These are phyloP conservation scores for Trichoderma oligosporum DNA, from an alignment of 2,329 filamentous ascomycete species.

Conservation along the genomic window DNA sequence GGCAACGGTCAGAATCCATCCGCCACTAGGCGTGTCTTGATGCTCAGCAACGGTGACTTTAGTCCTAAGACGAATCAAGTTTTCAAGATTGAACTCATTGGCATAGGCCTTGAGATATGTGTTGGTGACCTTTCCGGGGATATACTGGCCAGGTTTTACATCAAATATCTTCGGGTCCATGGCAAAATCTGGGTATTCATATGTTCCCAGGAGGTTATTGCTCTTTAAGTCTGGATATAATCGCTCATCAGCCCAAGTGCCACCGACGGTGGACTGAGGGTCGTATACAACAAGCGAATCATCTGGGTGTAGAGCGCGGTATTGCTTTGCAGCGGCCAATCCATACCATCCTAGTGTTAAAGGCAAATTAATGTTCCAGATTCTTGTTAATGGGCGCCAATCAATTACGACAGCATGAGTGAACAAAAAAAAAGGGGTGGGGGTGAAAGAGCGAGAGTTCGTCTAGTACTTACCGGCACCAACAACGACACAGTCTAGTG, in stretches of 20 bases:
- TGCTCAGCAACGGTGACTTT: conserved; percentile 44
- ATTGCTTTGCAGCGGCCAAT: conserved; percentile 58
- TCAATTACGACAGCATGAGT: not conserved
- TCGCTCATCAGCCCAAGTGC: conserved; percentile 65
- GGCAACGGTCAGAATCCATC: conserved; percentile 41
- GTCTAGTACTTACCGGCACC: conserved; percentile 50
- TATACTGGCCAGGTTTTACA: conserved; percentile 44
- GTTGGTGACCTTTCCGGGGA: conserved; percentile 46
- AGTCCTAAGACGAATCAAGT: conserved; percentile 39
- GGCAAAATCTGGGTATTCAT: conserved; percentile 70
- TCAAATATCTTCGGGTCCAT: conserved; percentile 56
- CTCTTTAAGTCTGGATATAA: conserved; percentile 66
- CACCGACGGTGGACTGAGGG: conserved; percentile 54
- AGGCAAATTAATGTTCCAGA: not conserved
- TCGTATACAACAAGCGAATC: conserved; percentile 57
- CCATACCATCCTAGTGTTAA: conserved; percentile 42
- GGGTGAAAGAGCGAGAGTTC: not conserved
- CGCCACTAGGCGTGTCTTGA: conserved; percentile 33
- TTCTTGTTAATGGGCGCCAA: not conserved
- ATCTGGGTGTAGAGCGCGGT: conserved; percentile 55
- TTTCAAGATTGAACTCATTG: conserved; percentile 39
- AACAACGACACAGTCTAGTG: conserved; percentile 46
- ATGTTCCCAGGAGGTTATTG: conserved; percentile 71
- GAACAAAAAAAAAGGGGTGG: not conserved
- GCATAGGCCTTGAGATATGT: conserved; percentile 47